phyloP scores from a whole-genome alignment of 2,329 filamentous ascomycete species.

The Mycocentrospora acerina region DNA sequence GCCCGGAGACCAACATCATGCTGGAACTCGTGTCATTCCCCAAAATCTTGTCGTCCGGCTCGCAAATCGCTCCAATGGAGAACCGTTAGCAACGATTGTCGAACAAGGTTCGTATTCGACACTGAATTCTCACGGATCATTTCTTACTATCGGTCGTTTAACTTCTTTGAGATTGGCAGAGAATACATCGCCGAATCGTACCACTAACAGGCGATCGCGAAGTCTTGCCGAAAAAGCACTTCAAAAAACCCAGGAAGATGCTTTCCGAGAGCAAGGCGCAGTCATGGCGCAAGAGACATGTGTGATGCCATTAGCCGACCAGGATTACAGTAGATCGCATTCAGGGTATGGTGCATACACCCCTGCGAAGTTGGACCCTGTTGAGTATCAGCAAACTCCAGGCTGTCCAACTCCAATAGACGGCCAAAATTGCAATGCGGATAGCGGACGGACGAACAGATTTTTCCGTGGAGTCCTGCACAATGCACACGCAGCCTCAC shows the following conservation, averaged over 20 bases:
- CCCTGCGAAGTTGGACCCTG: slow-evolving; percentile 6
- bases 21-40: slow-evolving; percentile 19
- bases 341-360: slow-evolving; percentile 8
- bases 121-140: slow-evolving; percentile 38
- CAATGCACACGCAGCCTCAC: slow-evolving; percentile 23
- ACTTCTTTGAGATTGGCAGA: slow-evolving; percentile 16
- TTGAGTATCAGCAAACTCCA: slow-evolving; percentile 6
- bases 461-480: slow-evolving; percentile 26
- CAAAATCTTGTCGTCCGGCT: slow-evolving; percentile 29
- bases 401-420: slow-evolving; percentile 6
- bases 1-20: slow-evolving; percentile 15
- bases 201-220: slow-evolving; percentile 14
- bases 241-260: slow-evolving; percentile 19
- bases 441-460: slow-evolving; percentile 16
- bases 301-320: slow-evolving; percentile 2
- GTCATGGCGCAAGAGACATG: slow-evolving; percentile 1
- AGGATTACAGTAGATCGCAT: slow-evolving; percentile 6
- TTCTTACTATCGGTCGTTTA: slow-evolving; percentile 22
- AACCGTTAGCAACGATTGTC: slow-evolving; percentile 47
- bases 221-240: slow-evolving; percentile 19
- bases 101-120: slow-evolving; percentile 47
- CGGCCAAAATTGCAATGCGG: slow-evolving; percentile 5
- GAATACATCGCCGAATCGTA: slow-evolving; percentile 16
- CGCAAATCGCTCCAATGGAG: slow-evolving; percentile 35
- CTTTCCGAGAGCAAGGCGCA: slow-evolving; percentile 10